Base-by-base conservation (phyloP, 2,329 filamentous ascomycete species). In the Fusarium duplospermum region DNA sequence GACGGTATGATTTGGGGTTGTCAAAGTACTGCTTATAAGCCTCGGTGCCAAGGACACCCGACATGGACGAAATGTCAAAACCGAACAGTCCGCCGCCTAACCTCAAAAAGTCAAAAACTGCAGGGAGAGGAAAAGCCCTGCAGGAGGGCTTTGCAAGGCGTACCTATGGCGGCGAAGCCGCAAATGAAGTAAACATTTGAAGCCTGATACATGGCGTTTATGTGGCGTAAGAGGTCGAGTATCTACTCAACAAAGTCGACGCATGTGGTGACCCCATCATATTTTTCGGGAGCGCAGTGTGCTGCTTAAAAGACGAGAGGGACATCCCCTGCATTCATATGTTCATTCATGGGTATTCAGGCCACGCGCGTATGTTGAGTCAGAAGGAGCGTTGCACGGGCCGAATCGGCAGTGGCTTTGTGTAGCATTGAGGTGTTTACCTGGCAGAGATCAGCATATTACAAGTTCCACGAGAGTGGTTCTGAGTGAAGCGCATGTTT, bases 1-100 rank as follows among this genome's bases (percentile, higher is more conserved):
- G 92, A 1, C 87, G 85, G 74, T 89, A 87, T 1, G 86, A 87
- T 20, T 80, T 79, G 4, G 88, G 88, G 64, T 93, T 88, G 76
- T 90, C 85, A 83, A 94, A 94, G 82, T 93, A 94, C 77, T 89
- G 90, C 76, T 90, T 90, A 81, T 95, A 95, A 56, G 91, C 88
- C 66, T 90, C 82, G 0, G 91, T 93, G 33, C 90, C 90, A 40
- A 94, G 85, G 27, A 91, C 89, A 54, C 89, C 90, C 40, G 89
- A 91, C 92, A 94, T 94, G 50, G 91, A 93, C 65, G 89, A 90
- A 77, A 95, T 94, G 83, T 95, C 93, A 80, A 95, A 95, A 76
- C 93, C 93, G 78, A 95, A 94, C 29, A 94, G 85, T 27, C 89
- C 90, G 80, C 92, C 92, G 75, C 92, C 92, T 8, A 40, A 4